A percentile compares a stretch with the other conserved stretches of the same genome.
Conservation (phyloP, 2,329 filamentous ascomycete species). For the Talaromyces verruculosus region DNA sequence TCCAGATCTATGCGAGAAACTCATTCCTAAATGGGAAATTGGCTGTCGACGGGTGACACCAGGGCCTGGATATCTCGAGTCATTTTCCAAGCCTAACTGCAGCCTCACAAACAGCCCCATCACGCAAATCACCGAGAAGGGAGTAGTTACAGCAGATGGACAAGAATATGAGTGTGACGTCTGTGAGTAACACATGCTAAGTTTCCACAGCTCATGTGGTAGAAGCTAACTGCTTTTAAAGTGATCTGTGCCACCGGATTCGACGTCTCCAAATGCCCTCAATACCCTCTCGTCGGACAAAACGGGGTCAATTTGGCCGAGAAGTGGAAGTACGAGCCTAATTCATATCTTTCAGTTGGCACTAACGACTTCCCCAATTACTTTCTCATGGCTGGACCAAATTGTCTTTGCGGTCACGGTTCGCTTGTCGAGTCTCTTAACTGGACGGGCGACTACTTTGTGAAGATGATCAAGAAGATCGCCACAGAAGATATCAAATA, state of each 20-base stretch:
- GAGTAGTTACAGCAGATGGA: conserved; percentile 30
- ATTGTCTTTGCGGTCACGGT: conserved; percentile 33
- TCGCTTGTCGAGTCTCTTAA: conserved; percentile 28
- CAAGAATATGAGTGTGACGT: conserved; percentile 23
- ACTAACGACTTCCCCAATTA: conserved; percentile 51
- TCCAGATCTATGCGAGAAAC: conserved; percentile 17
- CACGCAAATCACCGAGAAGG: conserved; percentile 40
- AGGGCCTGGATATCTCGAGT: conserved; percentile 56
- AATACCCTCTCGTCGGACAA: conserved; percentile 45
- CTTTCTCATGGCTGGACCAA: conserved; percentile 32
- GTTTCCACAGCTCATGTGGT: neutral
- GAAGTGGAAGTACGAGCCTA: conserved; percentile 43
- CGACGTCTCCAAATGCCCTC: conserved; percentile 41
- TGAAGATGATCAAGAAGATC: conserved; percentile 36
- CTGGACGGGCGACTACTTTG: conserved; percentile 33
- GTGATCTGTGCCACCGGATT: conserved; percentile 46
- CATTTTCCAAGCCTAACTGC: conserved; percentile 60
- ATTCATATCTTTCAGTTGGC: conserved; percentile 48
- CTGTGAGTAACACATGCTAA: neutral
- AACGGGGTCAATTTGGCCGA: conserved; percentile 45
- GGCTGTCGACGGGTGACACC: conserved; percentile 28
- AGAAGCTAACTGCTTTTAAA: neutral
- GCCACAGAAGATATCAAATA: conserved; percentile 36
- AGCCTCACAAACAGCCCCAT: conserved; percentile 58
- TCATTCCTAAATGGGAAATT: conserved; percentile 16